Evolutionary conservation across 495 filamentous ascomycete species (phyloP).

Genomic region (Aspergillus avenaceus): DNA sequence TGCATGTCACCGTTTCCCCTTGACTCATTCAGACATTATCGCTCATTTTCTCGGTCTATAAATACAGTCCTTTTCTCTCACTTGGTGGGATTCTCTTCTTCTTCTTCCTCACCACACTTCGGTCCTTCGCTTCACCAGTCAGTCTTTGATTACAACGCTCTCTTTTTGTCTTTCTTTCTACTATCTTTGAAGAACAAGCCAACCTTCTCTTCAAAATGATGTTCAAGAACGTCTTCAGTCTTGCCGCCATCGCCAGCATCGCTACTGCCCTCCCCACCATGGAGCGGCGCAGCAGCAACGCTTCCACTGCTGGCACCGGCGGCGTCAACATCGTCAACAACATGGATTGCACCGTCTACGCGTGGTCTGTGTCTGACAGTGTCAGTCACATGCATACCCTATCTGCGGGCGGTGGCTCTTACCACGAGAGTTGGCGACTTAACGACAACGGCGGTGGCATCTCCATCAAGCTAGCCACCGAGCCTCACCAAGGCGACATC

Average conservation of each 20-base stretch:
- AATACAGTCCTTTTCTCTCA: too few species aligned
- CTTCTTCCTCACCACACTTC: too few species aligned
- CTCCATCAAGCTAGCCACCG: conserved; percentile 45
- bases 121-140: conserved; percentile 3
- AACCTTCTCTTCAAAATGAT: conserved; percentile 38
- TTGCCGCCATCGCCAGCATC: conserved; percentile 34
- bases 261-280: conserved; percentile 34
- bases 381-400: conserved; percentile 38
- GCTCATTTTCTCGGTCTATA: too few species aligned
- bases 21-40: too few species aligned
- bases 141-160: not conserved
- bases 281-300: conserved; percentile 11
- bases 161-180: conserved; percentile 4
- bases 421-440: conserved; percentile 30
- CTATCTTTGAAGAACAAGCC: too few species aligned
- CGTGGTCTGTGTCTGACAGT: conserved; percentile 38
- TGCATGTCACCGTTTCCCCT: too few species aligned
- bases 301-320: conserved; percentile 19
- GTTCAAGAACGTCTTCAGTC: conserved; percentile 41
- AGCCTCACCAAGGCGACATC: conserved; percentile 27
- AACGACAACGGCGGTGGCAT: conserved; percentile 43
- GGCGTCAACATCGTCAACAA: conserved; percentile 37
- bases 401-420: conserved; percentile 29
- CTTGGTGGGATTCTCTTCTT: too few species aligned
- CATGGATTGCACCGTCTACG: conserved; percentile 34